A percentile compares a stretch with the other conserved stretches of the same genome.
Conservation (phyloP, 1,284 basidiomycete species). For the Mixia osmundae region DNA sequence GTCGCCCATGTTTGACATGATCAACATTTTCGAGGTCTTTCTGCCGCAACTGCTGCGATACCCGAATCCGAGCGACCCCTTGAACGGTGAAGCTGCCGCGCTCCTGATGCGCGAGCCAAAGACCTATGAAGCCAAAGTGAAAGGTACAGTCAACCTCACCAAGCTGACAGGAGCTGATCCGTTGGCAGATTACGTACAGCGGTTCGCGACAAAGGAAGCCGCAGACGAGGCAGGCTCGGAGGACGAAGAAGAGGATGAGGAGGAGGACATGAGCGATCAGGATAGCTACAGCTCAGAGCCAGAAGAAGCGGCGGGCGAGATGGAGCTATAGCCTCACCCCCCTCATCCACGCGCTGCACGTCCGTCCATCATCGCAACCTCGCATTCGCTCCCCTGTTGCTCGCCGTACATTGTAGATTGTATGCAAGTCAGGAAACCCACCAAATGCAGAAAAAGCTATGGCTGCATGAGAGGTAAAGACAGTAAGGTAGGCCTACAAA, state of each 20-base stretch:
- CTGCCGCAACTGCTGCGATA: conserved; percentile 88
- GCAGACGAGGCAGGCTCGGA: conserved; percentile 31
- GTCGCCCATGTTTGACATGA: conserved; percentile 99
- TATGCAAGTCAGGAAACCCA: background rate
- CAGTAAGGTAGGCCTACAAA: background rate
- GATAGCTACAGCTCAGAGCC: conserved; percentile 4
- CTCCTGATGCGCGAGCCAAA: conserved; percentile 90
- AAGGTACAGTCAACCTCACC: conserved; percentile 32
- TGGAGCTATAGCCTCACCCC: conserved; percentile 1
- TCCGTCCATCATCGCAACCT: background rate
- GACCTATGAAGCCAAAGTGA: conserved; percentile 76
- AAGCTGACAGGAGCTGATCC: background rate
- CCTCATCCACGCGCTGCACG: background rate
- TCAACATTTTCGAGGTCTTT: conserved; percentile 98
- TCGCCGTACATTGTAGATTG: background rate
- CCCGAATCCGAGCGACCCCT: conserved; percentile 89
- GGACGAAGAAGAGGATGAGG: conserved; percentile 29
- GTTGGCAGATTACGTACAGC: conserved; percentile 53
- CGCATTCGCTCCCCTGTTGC: background rate
- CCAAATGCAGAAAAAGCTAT: background rate
- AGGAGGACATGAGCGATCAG: conserved; percentile 36
- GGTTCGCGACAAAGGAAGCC: conserved; percentile 58
- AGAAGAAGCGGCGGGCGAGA: conserved; percentile 9
- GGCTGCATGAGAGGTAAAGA: background rate
- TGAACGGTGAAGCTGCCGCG: conserved; percentile 93